These are phyloP conservation scores for Quercus agrifolia DNA, from an alignment of 306 rosid genomes.

Conservation along the genomic window DNA sequence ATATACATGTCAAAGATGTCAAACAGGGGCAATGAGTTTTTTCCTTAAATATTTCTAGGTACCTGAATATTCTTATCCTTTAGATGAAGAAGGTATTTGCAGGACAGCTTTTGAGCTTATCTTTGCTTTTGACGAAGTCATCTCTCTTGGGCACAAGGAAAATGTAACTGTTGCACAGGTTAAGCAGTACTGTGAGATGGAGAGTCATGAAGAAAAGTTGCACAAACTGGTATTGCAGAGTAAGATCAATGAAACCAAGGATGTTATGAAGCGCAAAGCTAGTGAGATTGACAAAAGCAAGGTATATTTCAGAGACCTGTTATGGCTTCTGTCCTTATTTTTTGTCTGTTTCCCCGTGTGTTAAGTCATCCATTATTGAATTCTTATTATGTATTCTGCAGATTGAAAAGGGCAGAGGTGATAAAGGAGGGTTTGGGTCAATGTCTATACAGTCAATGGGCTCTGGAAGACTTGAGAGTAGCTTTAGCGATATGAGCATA, in stretches of 20 bases:
- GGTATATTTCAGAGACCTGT: conserved; percentile 41
- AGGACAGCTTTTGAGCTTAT: conserved; percentile 85
- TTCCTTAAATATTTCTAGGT: conserved; percentile 69
- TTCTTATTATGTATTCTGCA: conserved; percentile 32
- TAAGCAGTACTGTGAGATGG: conserved; percentile 92
- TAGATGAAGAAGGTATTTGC: conserved; percentile 94
- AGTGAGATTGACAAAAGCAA: conserved; percentile 99
- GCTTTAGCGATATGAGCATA: conserved; percentile 74
- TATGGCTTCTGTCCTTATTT: neutral
- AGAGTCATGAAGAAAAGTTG: conserved; percentile 97
- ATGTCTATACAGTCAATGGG: conserved; percentile 80
- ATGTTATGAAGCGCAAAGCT: conserved; percentile 93
- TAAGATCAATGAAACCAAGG: conserved; percentile 96
- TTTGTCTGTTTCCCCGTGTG: neutral
- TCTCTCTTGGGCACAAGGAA: conserved; percentile 94
- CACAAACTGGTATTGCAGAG: conserved; percentile 90
- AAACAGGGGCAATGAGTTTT: neutral
- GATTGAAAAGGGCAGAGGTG: conserved; percentile 90
- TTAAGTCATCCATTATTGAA: neutral
- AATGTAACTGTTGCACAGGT: conserved; percentile 83
- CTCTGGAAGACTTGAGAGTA: conserved; percentile 84
- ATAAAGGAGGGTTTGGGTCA: conserved; percentile 83
- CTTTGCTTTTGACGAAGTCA: conserved; percentile 95
- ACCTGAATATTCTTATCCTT: conserved; percentile 83
- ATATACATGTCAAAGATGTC: neutral